A percentile compares a stretch with the other conserved stretches of the same genome.
phyloP scores from a whole-genome alignment of 106 monocot species.

The Vanilla planifolia region DNA sequence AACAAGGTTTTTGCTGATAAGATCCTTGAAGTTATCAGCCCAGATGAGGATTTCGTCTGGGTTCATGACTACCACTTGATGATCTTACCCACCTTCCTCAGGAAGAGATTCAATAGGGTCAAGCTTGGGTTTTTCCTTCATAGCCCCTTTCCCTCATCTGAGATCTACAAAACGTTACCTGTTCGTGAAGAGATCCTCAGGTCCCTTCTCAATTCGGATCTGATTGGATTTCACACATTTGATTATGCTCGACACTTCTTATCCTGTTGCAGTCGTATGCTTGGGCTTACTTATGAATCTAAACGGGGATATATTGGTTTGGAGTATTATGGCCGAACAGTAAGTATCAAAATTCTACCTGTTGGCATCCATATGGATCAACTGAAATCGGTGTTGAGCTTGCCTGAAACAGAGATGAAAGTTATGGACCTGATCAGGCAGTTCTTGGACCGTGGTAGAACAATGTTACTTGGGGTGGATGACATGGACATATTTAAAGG shows the following conservation, averaged over 20 bases:
- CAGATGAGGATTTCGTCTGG: slow-evolving; percentile 57
- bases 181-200: slow-evolving; percentile 45
- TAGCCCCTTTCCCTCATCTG: slow-evolving; percentile 47
- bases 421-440: slow-evolving; percentile 29
- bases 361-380: slow-evolving; percentile 59
- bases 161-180: slow-evolving; percentile 44
- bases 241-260: slow-evolving; percentile 63
- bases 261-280: slow-evolving; percentile 48
- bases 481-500: slow-evolving; percentile 66
- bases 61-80: slow-evolving; percentile 60
- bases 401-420: slow-evolving; percentile 26
- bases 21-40: slow-evolving; percentile 47
- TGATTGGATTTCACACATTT: slow-evolving; percentile 58
- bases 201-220: slow-evolving; percentile 38
- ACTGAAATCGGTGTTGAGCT: slow-evolving; percentile 25
- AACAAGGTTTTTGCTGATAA: slow-evolving; percentile 56
- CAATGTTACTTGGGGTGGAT: slow-evolving; percentile 47
- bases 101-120: slow-evolving; percentile 40
- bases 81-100: slow-evolving; percentile 45
- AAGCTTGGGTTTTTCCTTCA: slow-evolving; percentile 65
- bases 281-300: slow-evolving; percentile 41
- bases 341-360: slow-evolving; percentile 54
- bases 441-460: slow-evolving; percentile 17
- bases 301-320: slow-evolving; percentile 51
- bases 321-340: slow-evolving; percentile 50